A percentile compares a stretch with the other conserved stretches of the same genome.
These are phyloP conservation scores for Nyctanthes arbortristis DNA, from an alignment of 257 asterid species.

Conservation along the genomic window DNA sequence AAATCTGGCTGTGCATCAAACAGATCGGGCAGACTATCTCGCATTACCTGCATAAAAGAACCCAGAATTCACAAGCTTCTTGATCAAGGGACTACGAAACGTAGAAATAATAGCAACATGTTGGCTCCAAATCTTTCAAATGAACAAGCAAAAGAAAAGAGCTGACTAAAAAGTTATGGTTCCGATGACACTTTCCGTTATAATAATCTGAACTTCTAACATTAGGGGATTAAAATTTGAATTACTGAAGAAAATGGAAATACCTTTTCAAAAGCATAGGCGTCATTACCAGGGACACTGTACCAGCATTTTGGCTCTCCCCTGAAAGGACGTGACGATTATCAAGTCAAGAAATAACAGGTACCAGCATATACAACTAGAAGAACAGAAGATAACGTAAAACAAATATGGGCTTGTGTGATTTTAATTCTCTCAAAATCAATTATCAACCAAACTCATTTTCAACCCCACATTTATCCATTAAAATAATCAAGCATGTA, in stretches of 20 bases:
- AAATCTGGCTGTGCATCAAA: conserved; percentile 96
- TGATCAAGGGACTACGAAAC: conserved; percentile 16
- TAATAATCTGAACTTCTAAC: not conserved
- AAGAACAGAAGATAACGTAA: too few relatives aligned
- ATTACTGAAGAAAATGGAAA: conserved; percentile 14
- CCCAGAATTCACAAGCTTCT: conserved; percentile 5
- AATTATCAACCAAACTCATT: too few relatives aligned
- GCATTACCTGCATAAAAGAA: conserved; percentile 67
- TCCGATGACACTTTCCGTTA: not conserved
- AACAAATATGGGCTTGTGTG: too few relatives aligned
- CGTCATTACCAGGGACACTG: conserved; percentile 91
- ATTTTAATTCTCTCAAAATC: too few relatives aligned
- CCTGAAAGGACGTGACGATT: conserved; percentile 47
- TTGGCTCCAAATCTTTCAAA: not conserved
- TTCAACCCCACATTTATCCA: too few relatives aligned
- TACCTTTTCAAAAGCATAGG: conserved; percentile 91
- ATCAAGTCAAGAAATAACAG: conserved; percentile 18
- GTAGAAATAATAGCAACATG: not conserved
- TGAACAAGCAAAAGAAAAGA: not conserved
- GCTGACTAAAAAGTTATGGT: not conserved
- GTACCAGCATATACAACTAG: conserved; percentile 3
- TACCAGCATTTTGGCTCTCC: conserved; percentile 99
- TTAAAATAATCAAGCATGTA: too few relatives aligned
- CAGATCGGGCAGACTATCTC: conserved; percentile 84
- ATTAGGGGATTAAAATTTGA: conserved; percentile 2